phyloP scores from a whole-genome alignment of 371 early-diverging fungal genomes.

The Rhizopus microsporus region DNA sequence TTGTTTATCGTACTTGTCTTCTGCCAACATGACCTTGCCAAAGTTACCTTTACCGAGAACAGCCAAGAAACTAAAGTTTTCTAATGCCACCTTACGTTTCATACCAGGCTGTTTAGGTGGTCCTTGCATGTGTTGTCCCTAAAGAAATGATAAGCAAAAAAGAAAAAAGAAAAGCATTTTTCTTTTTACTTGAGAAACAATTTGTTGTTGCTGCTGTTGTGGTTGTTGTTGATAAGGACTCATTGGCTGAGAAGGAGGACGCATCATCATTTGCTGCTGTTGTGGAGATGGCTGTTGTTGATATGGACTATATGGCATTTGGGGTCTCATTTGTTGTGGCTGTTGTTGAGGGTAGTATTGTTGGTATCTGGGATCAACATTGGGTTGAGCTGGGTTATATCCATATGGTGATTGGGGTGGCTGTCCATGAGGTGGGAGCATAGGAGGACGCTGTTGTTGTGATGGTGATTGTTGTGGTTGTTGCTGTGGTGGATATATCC shows the following conservation, averaged over 20 bases:
- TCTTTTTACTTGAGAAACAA: constrained; percentile 2
- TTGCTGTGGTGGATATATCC: constrained; percentile 19
- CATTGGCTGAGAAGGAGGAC: constrained; percentile 9
- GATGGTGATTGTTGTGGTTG: constrained; percentile 18
- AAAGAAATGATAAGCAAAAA: neutral
- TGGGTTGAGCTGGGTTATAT: constrained; percentile 12
- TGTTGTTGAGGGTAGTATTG: constrained; percentile 26
- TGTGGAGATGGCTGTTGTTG: constrained; percentile 32
- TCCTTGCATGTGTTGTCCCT: constrained; percentile 11
- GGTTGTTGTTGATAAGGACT: constrained; percentile 24
- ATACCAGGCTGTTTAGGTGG: constrained; percentile 18
- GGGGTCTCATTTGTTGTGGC: constrained; percentile 28
- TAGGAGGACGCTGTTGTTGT: constrained; percentile 33
- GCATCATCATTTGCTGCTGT: constrained; percentile 21
- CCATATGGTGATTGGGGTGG: constrained; percentile 25
- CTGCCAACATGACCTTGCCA: constrained; percentile 98
- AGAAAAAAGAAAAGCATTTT: neutral
- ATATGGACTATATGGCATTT: constrained; percentile 24
- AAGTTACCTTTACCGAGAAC: constrained; percentile 97
- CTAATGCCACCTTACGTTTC: constrained; percentile 50
- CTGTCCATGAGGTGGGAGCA: constrained; percentile 26
- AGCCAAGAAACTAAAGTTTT: constrained; percentile 89
- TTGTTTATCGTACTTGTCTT: constrained; percentile 75
- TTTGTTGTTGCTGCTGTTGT: constrained; percentile 26
- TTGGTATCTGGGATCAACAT: constrained; percentile 33